A percentile compares a stretch with the other conserved stretches of the same genome.
Evolutionary conservation across 23 red algal species (phyloP).

Genomic region (Gracilariopsis chorda): DNA sequence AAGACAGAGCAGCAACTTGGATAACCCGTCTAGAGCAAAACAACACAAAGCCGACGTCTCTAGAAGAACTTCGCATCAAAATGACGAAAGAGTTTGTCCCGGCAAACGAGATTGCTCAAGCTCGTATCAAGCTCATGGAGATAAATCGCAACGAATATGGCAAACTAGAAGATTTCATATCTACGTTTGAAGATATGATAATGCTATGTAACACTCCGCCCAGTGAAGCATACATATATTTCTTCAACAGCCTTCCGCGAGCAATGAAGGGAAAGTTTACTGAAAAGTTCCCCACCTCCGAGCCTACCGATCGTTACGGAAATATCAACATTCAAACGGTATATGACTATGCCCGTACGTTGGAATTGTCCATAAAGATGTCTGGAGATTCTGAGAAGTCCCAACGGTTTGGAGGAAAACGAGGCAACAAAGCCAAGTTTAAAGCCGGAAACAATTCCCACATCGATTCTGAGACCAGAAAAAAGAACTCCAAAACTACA

Average conservation of each 20-base stretch:
- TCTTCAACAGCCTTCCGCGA: constrained; percentile 10
- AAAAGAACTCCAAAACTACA: background rate
- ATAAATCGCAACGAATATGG: background rate
- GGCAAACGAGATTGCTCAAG: background rate
- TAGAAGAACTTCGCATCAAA: constrained; percentile 14
- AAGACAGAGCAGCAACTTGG: constrained; percentile 33
- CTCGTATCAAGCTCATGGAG: constrained; percentile 20
- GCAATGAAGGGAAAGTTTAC: constrained; percentile 6
- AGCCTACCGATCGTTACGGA: background rate
- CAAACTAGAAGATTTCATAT: background rate
- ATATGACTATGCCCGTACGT: background rate
- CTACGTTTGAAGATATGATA: constrained; percentile 16
- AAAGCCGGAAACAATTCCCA: too few species aligned
- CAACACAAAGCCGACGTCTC: background rate
- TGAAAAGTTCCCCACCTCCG: constrained; percentile 5
- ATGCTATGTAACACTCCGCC: background rate
- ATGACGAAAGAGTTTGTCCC: constrained; percentile 26
- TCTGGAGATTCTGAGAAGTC: too few species aligned
- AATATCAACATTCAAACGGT: background rate
- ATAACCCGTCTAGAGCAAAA: constrained; percentile 3
- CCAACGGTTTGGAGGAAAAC: too few species aligned
- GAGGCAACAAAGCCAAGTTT: too few species aligned
- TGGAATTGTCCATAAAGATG: background rate
- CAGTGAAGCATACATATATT: constrained; percentile 3
- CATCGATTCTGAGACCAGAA: too few species aligned